These are phyloP conservation scores for Cercospora berteroae DNA, from an alignment of 2,329 filamentous ascomycete species.

Conservation along the genomic window DNA sequence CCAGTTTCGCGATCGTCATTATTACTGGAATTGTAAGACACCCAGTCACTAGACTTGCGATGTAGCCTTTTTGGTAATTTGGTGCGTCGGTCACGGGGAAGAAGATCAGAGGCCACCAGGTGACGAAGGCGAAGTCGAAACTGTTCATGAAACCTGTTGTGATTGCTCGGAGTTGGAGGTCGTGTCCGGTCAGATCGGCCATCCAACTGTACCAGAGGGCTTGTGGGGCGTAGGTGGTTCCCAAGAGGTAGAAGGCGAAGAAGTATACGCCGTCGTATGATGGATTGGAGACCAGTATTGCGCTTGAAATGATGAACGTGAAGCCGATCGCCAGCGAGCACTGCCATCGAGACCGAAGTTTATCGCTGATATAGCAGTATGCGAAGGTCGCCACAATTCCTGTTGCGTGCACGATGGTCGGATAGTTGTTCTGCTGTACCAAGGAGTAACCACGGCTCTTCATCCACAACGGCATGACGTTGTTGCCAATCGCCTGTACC, in stretches of 20 bases:
- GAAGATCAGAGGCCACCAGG: conserved; percentile 25
- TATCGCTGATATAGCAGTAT: conserved; percentile 46
- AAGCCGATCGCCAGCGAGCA: conserved; percentile 45
- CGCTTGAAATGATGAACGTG: conserved; percentile 45
- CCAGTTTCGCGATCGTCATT: conserved; percentile 13
- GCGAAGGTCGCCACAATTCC: conserved; percentile 45
- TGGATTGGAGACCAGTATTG: conserved; percentile 41
- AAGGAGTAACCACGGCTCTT: conserved; percentile 45
- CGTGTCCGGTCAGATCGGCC: conserved; percentile 45
- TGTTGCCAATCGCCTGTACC: conserved; percentile 46
- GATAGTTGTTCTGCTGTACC: conserved; percentile 49
- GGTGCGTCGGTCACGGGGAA: conserved; percentile 28
- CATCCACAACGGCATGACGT: conserved; percentile 50
- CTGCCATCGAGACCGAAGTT: conserved; percentile 46
- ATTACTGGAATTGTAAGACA: conserved; percentile 22
- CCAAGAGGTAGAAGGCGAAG: conserved; percentile 47
- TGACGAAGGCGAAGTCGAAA: conserved; percentile 25
- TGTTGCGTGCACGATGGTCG: conserved; percentile 44
- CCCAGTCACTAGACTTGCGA: conserved; percentile 23
- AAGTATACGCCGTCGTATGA: conserved; percentile 41
- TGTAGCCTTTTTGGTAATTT: conserved; percentile 27
- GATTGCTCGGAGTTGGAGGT: conserved; percentile 45
- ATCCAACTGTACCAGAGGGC: conserved; percentile 52
- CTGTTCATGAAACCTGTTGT: conserved; percentile 38
- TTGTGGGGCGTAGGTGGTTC: conserved; percentile 48